phyloP scores from a whole-genome alignment of 2,329 filamentous ascomycete species.

The Torrubiellomyces zombiae region DNA sequence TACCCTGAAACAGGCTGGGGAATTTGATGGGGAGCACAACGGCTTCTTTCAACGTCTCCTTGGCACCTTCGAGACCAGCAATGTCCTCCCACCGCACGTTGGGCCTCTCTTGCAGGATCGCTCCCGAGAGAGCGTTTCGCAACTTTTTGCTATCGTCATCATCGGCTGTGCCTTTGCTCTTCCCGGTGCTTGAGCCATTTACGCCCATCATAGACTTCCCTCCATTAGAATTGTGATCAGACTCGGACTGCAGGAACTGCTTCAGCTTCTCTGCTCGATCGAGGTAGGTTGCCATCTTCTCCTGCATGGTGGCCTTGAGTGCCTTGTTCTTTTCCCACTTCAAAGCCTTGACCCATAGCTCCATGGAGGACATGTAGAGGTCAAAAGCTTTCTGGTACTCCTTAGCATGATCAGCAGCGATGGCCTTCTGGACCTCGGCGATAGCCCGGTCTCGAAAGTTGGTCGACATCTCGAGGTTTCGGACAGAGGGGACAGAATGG shows the following conservation, averaged over 20 bases:
- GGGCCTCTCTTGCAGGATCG: conserved; percentile 86
- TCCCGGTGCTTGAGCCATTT: conserved; percentile 50
- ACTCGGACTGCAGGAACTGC: conserved; percentile 64
- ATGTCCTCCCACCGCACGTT: conserved; percentile 98
- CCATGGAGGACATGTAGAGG: conserved; percentile 85
- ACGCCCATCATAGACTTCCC: conserved; percentile 47
- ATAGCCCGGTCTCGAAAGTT: conserved; percentile 96
- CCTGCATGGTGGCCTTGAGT: conserved; percentile 92
- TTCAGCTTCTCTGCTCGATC: conserved; percentile 97
- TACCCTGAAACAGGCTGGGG: conserved; percentile 86
- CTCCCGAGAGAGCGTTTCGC: conserved; percentile 73
- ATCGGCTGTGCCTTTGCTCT: conserved; percentile 45
- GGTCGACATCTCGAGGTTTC: conserved; percentile 80
- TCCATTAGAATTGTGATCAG: conserved; percentile 50
- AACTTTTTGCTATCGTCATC: conserved; percentile 95
- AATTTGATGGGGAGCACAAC: conserved; percentile 98
- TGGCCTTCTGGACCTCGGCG: conserved; percentile 91
- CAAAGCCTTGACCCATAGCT: conserved; percentile 95
- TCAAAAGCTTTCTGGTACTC: conserved; percentile 97
- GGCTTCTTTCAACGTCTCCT: conserved; percentile 94
- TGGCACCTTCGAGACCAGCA: conserved; percentile 80
- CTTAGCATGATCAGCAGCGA: conserved; percentile 86
- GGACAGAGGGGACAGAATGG: background rate
- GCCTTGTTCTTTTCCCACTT: conserved; percentile 99
- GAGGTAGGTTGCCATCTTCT: conserved; percentile 94